These are phyloP conservation scores for Blastocystis sp. DNA, from an alignment of 352 stramenopile genomes.

Conservation along the genomic window DNA sequence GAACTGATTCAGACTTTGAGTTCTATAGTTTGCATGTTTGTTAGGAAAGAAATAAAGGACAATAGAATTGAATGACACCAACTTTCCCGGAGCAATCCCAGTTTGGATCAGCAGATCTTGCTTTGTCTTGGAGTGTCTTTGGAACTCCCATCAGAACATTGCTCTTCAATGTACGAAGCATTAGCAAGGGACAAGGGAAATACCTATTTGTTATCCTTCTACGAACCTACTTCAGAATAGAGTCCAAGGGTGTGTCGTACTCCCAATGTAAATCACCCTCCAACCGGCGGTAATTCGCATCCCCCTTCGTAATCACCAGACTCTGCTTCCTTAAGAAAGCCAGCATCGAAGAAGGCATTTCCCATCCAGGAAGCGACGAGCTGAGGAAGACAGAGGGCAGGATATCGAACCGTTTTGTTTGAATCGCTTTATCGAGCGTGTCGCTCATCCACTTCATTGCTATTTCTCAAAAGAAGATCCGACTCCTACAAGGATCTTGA, in stretches of 20 bases:
- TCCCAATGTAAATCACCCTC: conserved; percentile 84
- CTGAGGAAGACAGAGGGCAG: neutral
- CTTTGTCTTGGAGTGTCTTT: neutral
- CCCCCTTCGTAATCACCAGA: conserved; percentile 89
- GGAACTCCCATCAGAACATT: conserved; percentile 33
- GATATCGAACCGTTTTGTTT: neutral
- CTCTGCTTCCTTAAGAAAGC: conserved; percentile 59
- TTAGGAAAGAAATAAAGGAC: neutral
- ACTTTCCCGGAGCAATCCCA: conserved; percentile 34
- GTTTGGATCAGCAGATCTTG: neutral
- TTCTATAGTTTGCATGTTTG: conserved; percentile 84
- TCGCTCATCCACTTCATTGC: neutral
- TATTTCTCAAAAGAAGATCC: neutral
- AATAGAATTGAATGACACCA: conserved; percentile 54
- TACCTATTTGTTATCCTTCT: neutral
- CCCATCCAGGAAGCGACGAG: conserved; percentile 9
- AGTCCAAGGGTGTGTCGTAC: conserved; percentile 72
- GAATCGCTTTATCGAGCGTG: neutral
- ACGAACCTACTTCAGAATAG: conserved; percentile 73
- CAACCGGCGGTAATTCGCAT: conserved; percentile 91
- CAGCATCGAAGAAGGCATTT: neutral
- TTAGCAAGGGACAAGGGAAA: conserved; percentile 1
- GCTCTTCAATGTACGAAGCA: conserved; percentile 55
- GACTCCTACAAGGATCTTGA: neutral
- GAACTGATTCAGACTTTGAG: conserved; percentile 92